These are phyloP conservation scores for Logfia minima DNA, from an alignment of 129 eudicot genomes.

Conservation along the genomic window DNA sequence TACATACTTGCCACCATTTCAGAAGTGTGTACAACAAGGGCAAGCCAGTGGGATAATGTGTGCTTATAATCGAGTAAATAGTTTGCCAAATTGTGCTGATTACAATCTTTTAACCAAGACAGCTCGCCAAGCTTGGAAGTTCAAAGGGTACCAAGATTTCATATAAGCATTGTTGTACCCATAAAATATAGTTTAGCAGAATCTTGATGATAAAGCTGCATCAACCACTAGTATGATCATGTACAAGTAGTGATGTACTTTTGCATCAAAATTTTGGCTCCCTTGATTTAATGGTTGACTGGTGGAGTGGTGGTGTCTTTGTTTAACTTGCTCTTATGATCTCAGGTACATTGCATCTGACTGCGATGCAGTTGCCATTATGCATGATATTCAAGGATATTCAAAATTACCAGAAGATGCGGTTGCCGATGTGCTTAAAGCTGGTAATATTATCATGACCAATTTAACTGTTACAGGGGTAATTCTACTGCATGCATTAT, in stretches of 20 bases:
- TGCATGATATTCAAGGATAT: constrained; percentile 56
- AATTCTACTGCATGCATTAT: background rate
- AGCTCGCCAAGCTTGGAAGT: constrained; percentile 53
- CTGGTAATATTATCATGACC: constrained; percentile 39
- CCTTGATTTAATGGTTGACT: background rate
- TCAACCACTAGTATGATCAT: background rate
- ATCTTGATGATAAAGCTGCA: background rate
- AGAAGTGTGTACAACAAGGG: constrained; percentile 65
- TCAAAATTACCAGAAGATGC: constrained; percentile 70
- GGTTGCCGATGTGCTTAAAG: constrained; percentile 68
- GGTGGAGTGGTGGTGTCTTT: background rate
- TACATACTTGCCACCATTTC: constrained; percentile 71
- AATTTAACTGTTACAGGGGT: background rate
- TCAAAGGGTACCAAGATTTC: constrained; percentile 39
- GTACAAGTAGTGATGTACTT: background rate
- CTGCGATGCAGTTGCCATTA: constrained; percentile 63
- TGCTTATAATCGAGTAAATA: constrained; percentile 82
- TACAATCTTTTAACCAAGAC: constrained; percentile 68
- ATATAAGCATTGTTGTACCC: background rate
- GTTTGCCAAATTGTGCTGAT: constrained; percentile 85
- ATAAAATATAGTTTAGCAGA: background rate
- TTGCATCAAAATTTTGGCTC: background rate
- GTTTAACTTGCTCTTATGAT: constrained; percentile 17
- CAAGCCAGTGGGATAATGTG: constrained; percentile 77
- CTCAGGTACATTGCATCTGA: constrained; percentile 70